Evolutionary conservation across 2,329 filamentous ascomycete genomes (phyloP).

Genomic region (Emmonsiellopsis sp.): DNA sequence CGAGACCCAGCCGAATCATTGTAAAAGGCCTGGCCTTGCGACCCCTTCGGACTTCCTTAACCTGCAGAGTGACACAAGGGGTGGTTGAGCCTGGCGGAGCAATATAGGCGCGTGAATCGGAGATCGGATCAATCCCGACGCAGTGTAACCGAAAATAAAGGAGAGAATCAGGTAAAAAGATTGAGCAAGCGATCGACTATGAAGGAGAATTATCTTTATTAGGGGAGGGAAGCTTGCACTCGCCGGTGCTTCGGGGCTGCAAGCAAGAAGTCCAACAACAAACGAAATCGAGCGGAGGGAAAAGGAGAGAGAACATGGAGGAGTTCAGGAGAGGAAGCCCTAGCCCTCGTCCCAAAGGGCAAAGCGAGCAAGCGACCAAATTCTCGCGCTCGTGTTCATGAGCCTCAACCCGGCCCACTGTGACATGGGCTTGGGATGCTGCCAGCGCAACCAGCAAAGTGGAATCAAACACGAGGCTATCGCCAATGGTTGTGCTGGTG

Average conservation of each 20-base stretch:
- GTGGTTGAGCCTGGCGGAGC: no score
- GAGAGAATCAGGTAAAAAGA: neutral
- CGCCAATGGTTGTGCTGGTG: neutral
- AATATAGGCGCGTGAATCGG: no score
- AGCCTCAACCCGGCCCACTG: neutral
- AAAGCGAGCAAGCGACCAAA: neutral
- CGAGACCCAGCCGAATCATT: constrained; percentile 8
- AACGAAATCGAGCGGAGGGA: neutral
- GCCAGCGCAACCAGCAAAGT: neutral
- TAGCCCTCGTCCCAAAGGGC: neutral
- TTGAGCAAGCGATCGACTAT: neutral
- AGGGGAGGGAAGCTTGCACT: neutral
- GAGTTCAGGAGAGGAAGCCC: neutral
- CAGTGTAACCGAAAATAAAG: neutral
- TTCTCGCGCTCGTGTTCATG: neutral
- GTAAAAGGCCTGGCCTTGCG: neutral
- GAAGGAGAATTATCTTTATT: neutral
- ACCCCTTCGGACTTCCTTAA: no score
- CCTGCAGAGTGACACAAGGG: no score
- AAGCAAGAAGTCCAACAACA: neutral
- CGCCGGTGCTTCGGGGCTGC: neutral
- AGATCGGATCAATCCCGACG: neutral
- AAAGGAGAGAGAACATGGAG: neutral
- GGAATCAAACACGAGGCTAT: constrained; percentile 3
- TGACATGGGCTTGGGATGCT: neutral